Conservation (phyloP, 139 green algal genomes). For the Deuterostichococcus epilithicus region DNA sequence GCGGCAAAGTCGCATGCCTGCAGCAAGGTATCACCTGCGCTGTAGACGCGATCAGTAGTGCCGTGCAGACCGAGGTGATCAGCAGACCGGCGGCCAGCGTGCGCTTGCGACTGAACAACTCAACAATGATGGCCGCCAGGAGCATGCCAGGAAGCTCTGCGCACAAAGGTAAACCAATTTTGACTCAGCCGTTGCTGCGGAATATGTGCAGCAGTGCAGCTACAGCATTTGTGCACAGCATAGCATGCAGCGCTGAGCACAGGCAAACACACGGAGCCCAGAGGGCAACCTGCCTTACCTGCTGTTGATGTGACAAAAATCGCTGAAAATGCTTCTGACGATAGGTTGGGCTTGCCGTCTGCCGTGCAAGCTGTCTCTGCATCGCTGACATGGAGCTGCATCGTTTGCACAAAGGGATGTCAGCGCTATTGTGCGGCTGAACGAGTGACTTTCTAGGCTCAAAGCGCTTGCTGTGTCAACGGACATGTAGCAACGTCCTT, state of each 20-base stretch:
- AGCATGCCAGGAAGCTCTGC: slow-evolving; percentile 53
- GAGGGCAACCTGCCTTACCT: not conserved
- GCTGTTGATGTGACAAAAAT: slow-evolving; percentile 36
- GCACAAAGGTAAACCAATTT: not conserved
- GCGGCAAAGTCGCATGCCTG: not conserved
- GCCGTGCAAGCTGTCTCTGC: slow-evolving; percentile 3
- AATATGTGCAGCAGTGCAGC: too few species aligned
- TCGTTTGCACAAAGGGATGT: not conserved
- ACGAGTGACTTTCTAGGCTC: too few species aligned
- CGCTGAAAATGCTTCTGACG: slow-evolving; percentile 5
- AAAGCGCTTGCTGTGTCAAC: too few species aligned
- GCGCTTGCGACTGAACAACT: slow-evolving; percentile 37
- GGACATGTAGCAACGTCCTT: too few species aligned
- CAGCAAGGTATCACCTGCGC: not conserved
- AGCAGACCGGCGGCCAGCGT: slow-evolving; percentile 13
- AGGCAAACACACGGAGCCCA: too few species aligned
- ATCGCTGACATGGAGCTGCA: slow-evolving; percentile 19
- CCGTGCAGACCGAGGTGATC: slow-evolving; percentile 12
- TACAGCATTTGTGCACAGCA: too few species aligned
- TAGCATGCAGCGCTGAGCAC: too few species aligned
- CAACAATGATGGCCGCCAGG: slow-evolving; percentile 36
- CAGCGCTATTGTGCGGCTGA: too few species aligned
- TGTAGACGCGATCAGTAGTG: not conserved
- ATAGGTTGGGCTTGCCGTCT: slow-evolving; percentile 7
- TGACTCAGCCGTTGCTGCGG: too few species aligned